Evolutionary conservation across 441 rosid species (phyloP), one percentile per base, ranked within the genome.

Genomic region (Euphorbia schlechtendalii): DNA sequence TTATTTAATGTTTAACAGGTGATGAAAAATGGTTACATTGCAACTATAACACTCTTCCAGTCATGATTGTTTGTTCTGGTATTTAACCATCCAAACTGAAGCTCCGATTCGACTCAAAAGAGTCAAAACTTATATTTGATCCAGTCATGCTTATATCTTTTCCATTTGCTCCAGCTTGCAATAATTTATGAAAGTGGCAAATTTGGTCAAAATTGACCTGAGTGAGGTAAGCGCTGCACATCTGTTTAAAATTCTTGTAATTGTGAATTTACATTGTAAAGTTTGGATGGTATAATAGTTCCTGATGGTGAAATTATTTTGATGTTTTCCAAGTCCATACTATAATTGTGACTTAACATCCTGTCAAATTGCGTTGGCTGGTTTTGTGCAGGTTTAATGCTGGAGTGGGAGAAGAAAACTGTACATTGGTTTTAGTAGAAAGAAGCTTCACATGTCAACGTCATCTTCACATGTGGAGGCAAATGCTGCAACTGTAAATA

Each of bases 11-110:
- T 58, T 49, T 64, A 49, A 62, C 86, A 94, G 99, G 97, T 91
- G 73, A 94, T 94, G 99, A 94, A 91, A 83, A 94, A 94, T 68
- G 90, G 87, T 43, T 81, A 87, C 70, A 85, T 89, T 73, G 94
- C 99, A 46, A 91, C 96, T 2, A 80, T 89, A 46, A 94, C 98
- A 24, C 84, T 94, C 73, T 91, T 94, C 78, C 94, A 86, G 78
- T 83, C 92, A 52, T 89, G 84, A 81, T 71, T 61, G 11, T 32
- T 64, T 56, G 69, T 6, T 46, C 59, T 56, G 81, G 82, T 82
- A 65, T 13, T 40, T 28, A 45, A 38, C 40, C 38, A 25, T 40
- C 40, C 27, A 41, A 65, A 56, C 32, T 66, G 34, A 43, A 40
- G 53, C 32, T 41, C 28, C 13, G 40, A 40, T 4, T 65, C 15